phyloP scores from a whole-genome alignment of 352 stramenopile genomes.

The Pythium aquatile region DNA sequence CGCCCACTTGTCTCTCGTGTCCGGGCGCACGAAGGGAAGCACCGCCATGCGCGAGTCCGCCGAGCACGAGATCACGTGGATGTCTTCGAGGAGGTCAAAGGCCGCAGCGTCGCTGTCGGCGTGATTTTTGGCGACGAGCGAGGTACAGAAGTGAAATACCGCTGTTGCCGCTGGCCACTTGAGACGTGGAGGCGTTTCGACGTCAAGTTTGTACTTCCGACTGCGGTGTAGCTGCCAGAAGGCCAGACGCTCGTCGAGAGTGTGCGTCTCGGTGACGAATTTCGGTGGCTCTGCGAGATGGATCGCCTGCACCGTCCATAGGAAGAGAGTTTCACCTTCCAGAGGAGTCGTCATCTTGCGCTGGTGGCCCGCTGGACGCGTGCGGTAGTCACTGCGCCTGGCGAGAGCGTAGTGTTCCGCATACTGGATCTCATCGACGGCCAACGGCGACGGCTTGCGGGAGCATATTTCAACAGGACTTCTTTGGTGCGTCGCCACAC shows the following conservation, averaged over 20 bases:
- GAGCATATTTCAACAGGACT: too few relatives aligned
- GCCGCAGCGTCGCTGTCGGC: background rate
- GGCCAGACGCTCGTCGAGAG: background rate
- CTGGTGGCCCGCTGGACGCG: conserved; percentile 1
- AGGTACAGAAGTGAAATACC: conserved; percentile 15
- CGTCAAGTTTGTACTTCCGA: conserved; percentile 7
- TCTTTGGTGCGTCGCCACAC: too few relatives aligned
- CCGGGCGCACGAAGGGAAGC: conserved; percentile 12
- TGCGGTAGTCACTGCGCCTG: background rate
- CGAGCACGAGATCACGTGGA: conserved; percentile 3
- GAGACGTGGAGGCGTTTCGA: background rate
- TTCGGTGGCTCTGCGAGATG: conserved; percentile 2
- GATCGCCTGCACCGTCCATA: conserved; percentile 1
- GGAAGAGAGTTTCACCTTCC: conserved; percentile 9
- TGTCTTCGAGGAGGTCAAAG: conserved; percentile 8
- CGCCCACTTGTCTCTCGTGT: conserved; percentile 16
- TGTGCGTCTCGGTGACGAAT: conserved; percentile 17
- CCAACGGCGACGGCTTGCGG: too few relatives aligned
- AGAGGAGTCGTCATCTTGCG: background rate
- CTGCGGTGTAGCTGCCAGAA: conserved; percentile 9
- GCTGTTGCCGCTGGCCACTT: conserved; percentile 4
- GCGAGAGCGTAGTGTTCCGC: conserved; percentile 9
- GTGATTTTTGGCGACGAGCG: conserved; percentile 10
- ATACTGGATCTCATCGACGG: background rate
- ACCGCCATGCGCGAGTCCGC: conserved; percentile 6